Percentiles rank a stretch among this genome's conserved stretches.
phyloP scores from a whole-genome alignment of 1,284 basidiomycete genomes.

The Ceraceosorus bombacis region DNA sequence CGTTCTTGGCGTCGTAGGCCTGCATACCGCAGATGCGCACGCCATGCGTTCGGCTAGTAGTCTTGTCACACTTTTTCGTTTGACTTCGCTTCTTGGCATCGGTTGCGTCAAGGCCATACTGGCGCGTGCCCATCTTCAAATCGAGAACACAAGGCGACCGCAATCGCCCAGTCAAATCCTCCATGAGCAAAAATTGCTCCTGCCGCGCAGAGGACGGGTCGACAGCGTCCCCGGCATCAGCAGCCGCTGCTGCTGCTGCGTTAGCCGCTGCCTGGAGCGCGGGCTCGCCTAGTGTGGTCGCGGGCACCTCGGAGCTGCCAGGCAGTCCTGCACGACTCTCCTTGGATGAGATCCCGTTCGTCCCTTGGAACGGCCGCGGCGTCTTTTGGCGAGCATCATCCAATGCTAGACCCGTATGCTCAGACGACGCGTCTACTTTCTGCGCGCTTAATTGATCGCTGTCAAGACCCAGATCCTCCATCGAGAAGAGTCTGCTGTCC shows the following conservation, averaged over 20 bases:
- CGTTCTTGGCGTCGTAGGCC: slow-evolving; percentile 55
- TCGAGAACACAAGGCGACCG: slow-evolving; percentile 93
- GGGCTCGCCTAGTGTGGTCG: neutral
- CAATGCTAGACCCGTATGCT: too few species aligned
- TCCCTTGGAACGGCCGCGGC: slow-evolving; percentile 9
- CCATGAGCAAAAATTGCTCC: slow-evolving; percentile 97
- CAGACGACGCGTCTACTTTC: neutral
- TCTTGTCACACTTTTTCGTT: slow-evolving; percentile 93
- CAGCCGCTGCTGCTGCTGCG: neutral
- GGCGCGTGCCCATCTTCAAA: slow-evolving; percentile 96
- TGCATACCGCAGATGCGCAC: slow-evolving; percentile 98
- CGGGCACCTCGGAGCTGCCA: too few species aligned
- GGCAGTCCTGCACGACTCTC: too few species aligned
- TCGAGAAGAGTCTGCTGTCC: slow-evolving; percentile 5
- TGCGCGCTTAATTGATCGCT: neutral
- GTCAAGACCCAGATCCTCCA: slow-evolving; percentile 11
- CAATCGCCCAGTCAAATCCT: slow-evolving; percentile 90
- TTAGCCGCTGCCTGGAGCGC: neutral
- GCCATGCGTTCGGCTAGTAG: slow-evolving; percentile 81
- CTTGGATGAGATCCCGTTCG: neutral
- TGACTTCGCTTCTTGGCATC: slow-evolving; percentile 91
- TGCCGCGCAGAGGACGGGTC: slow-evolving; percentile 58
- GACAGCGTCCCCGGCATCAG: neutral
- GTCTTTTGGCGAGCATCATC: slow-evolving; percentile 4
- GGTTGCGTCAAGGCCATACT: slow-evolving; percentile 94